Conservation (phyloP, 2,329 filamentous ascomycete genomes). For the Colletotrichum kahawae region DNA sequence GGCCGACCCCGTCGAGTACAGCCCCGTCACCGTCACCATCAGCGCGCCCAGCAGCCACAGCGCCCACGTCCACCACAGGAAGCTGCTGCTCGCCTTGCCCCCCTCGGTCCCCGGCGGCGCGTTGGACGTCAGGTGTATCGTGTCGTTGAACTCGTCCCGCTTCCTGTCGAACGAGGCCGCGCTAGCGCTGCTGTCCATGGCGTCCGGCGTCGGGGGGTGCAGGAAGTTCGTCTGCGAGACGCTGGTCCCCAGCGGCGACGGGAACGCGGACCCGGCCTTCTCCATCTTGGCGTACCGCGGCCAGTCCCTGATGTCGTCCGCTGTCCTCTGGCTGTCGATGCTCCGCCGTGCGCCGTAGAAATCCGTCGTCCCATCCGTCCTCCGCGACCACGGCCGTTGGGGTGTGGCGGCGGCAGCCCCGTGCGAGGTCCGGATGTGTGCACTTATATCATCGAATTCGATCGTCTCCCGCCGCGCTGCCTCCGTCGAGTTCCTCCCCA, state of each 20-base stretch:
- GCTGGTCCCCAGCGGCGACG: neutral
- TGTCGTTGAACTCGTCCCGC: neutral
- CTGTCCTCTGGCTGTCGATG: neutral
- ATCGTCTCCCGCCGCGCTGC: neutral
- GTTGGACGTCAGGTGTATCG: neutral
- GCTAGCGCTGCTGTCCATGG: neutral
- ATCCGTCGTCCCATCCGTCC: neutral
- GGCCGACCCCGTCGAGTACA: conserved; percentile 18
- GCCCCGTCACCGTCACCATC: conserved; percentile 6
- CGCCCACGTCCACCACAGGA: conserved; percentile 14
- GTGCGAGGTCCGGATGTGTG: neutral
- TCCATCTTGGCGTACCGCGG: neutral
- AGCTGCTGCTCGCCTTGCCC: neutral
- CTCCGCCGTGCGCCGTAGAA: neutral
- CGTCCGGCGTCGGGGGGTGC: conserved; percentile 3
- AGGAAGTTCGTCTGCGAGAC: neutral
- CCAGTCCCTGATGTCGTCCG: neutral
- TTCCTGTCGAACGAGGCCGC: neutral
- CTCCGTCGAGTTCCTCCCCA: neutral
- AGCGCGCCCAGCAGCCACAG: neutral
- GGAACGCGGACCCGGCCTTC: neutral
- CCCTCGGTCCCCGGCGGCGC: neutral
- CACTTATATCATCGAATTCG: neutral
- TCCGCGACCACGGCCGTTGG: neutral
- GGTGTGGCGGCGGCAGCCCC: neutral